Base-by-base conservation (phyloP, 805 yeast species). In the Yarrowia phangngaensis region DNA sequence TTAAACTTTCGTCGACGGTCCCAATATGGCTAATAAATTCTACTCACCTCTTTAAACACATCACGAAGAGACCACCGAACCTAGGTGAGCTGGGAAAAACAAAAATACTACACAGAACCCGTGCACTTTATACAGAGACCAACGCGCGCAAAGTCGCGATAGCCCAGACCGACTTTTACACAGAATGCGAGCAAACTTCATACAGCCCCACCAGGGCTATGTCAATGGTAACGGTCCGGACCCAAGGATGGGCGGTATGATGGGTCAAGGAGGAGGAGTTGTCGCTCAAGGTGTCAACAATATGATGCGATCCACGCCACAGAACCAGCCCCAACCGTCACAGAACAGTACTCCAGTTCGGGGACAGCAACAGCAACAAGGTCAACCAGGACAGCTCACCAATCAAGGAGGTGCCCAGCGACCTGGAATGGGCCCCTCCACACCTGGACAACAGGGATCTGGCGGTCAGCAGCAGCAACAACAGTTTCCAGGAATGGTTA, bases 241-340 rank as follows among this genome's bases (percentile, higher is more conserved):
- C 35, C 48, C 48, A 16, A 29, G 48, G 28, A 41, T 41, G 45
- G 45, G 45, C 45, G n/a, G n/a, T n/a, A 36, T 36, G 45, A 36
- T 36, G 45, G 31, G 45, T 5, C 24, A 13, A 15, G 32, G 16
- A 13, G 30, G 22, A 36, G 23, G 24, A n/a, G n/a, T n/a, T n/a
- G n/a, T n/a, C 23, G 45, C 32, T 28, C 45, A 24, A 30, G 40
- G 22, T 24, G 45, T 38, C 45, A 38, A 38, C 45, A 32, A 32
- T 32, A 38, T 38, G 45, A 38, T 38, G 45, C 45, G 45, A 27
- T 38, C 45, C 27, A 35, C 24, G 19, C 11, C 32, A 13, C 45
- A 38, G 24, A 38, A 19, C 31, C 43, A 35, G 30, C 13, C 13
- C 32, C 45, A 38, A 24, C 45, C 26, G 45, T 13, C 32, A 19